phyloP scores from a whole-genome alignment of 495 filamentous ascomycete species.

The Xylaria palmicola region DNA sequence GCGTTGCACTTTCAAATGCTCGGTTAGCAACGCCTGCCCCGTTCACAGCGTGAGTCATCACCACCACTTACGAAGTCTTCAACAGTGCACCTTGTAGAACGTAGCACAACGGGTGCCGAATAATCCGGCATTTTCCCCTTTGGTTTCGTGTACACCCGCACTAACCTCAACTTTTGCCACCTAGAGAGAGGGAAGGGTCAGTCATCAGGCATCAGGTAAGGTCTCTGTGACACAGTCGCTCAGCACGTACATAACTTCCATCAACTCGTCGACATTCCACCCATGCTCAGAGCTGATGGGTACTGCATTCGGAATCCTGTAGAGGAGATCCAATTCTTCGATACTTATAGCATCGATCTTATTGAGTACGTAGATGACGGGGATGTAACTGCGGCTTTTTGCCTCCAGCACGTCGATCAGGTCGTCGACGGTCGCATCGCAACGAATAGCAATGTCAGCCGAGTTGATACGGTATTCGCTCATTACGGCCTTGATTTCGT shows the following conservation, averaged over 20 bases:
- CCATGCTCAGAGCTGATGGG: slow-evolving; percentile 97
- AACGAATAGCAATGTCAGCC: slow-evolving; percentile 97
- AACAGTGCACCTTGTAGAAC: slow-evolving; percentile 76
- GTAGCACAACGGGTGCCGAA: slow-evolving; percentile 83
- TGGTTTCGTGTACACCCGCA: slow-evolving; percentile 95
- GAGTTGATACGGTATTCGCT: slow-evolving; percentile 93
- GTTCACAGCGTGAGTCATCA: slow-evolving; percentile 18
- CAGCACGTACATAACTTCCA: slow-evolving; percentile 78
- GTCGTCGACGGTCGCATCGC: slow-evolving; percentile 82
- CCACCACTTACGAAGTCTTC: slow-evolving; percentile 85
- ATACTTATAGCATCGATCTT: slow-evolving; percentile 99
- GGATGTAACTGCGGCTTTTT: slow-evolving; percentile 93
- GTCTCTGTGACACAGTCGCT: slow-evolving; percentile 2
- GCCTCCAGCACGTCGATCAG: slow-evolving; percentile 95
- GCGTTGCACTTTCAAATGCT: slow-evolving; percentile 72
- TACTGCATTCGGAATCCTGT: slow-evolving; percentile 93
- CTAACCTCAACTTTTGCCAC: slow-evolving; percentile 92
- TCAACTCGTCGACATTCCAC: slow-evolving; percentile 95
- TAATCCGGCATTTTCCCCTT: slow-evolving; percentile 96
- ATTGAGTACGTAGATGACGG: slow-evolving; percentile 96
- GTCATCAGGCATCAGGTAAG: slow-evolving; percentile 1
- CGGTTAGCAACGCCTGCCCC: slow-evolving; percentile 27
- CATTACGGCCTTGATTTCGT: slow-evolving; percentile 98
- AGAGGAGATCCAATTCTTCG: slow-evolving; percentile 92
- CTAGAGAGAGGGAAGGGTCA: slow-evolving; percentile 37